phyloP scores from a whole-genome alignment of 106 monocot species.

The Acorus calamus region DNA sequence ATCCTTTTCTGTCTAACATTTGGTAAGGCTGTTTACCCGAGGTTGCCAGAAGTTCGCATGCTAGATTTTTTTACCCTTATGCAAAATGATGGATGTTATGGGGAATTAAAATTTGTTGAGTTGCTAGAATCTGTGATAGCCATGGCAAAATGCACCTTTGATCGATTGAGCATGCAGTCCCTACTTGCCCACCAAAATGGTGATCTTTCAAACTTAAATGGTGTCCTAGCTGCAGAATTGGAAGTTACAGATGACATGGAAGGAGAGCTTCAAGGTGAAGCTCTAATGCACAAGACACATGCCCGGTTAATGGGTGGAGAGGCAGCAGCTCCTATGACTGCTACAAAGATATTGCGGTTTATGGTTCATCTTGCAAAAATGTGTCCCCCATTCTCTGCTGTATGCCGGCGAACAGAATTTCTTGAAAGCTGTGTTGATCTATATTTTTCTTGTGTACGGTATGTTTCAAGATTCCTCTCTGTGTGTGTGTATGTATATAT shows the following conservation, averaged over 20 bases:
- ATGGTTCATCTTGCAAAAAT: constrained; percentile 97
- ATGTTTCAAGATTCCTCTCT: constrained; percentile 9
- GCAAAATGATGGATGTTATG: constrained; percentile 81
- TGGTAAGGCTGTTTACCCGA: constrained; percentile 91
- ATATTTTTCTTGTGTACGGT: constrained; percentile 98
- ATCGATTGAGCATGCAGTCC: constrained; percentile 66
- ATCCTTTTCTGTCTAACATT: constrained; percentile 91
- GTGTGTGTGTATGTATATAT: neutral
- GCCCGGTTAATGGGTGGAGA: constrained; percentile 96
- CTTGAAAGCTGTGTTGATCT: constrained; percentile 95
- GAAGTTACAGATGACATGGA: constrained; percentile 49
- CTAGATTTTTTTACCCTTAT: constrained; percentile 90
- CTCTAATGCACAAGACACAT: constrained; percentile 96
- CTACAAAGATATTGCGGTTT: constrained; percentile 75
- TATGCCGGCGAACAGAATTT: constrained; percentile 81
- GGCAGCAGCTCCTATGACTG: constrained; percentile 81
- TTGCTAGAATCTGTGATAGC: constrained; percentile 79
- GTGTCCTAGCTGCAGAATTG: constrained; percentile 64
- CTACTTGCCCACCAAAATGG: constrained; percentile 73
- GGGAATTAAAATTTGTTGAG: constrained; percentile 83
- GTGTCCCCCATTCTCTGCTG: constrained; percentile 77
- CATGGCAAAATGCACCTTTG: constrained; percentile 94
- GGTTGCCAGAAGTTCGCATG: constrained; percentile 96
- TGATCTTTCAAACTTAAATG: constrained; percentile 58
- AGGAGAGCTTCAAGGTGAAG: constrained; percentile 93